Evolutionary conservation across 768 basidiomycete species (phyloP).

Genomic region (Epithele typhae): DNA sequence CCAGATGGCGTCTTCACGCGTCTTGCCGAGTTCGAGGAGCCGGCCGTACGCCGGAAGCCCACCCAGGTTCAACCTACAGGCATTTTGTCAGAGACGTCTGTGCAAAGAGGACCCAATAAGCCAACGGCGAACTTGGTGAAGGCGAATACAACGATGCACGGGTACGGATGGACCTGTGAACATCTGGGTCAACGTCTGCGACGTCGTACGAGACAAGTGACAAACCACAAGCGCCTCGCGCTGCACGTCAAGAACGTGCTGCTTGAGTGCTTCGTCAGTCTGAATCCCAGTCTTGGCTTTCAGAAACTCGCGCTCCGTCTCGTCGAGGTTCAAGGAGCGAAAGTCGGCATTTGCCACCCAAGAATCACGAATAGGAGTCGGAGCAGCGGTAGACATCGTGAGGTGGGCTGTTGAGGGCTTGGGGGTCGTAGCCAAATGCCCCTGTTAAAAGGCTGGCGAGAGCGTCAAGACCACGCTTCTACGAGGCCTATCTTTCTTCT

Average conservation of each 20-base stretch:
- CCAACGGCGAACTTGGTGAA: constrained; percentile 12
- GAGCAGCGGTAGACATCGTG: too few species aligned
- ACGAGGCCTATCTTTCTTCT: too few species aligned
- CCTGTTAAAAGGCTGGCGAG: too few species aligned
- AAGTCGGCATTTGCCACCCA: too few species aligned
- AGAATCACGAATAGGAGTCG: too few species aligned
- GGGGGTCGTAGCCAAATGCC: too few species aligned
- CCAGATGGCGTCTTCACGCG: constrained; percentile 31
- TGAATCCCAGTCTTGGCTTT: constrained; percentile 21
- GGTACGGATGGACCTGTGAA: constrained; percentile 19
- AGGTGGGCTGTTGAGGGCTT: too few species aligned
- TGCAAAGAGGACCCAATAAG: not conserved
- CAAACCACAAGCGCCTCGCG: constrained; percentile 19
- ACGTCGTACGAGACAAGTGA: not conserved
- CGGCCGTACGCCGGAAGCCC: constrained; percentile 15
- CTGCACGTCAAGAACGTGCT: constrained; percentile 22
- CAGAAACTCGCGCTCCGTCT: constrained; percentile 10
- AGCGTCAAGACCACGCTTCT: too few species aligned
- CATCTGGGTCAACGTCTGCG: not conserved
- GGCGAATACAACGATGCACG: constrained; percentile 19
- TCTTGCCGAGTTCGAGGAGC: constrained; percentile 30
- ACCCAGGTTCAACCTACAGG: constrained; percentile 14
- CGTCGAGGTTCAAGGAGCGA: too few species aligned
- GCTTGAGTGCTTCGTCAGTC: constrained; percentile 19
- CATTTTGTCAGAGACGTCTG: too few species aligned